These are phyloP conservation scores for Penicillium bialowiezense DNA, from an alignment of 495 filamentous ascomycete genomes.

Conservation along the genomic window DNA sequence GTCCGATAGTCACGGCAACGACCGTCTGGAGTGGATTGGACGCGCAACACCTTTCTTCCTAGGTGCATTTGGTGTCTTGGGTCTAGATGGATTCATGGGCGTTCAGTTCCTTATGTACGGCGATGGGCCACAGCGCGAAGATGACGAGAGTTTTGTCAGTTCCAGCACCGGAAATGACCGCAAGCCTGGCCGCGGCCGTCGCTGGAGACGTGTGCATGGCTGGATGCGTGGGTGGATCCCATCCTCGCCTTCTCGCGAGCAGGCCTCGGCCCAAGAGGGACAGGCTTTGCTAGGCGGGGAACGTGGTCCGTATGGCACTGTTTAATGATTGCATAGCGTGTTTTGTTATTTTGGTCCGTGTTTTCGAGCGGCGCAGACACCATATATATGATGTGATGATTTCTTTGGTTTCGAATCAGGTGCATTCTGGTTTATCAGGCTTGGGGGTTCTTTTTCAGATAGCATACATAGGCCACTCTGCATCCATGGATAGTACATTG, in stretches of 20 bases:
- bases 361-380: constrained; percentile 2
- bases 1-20: constrained; percentile 58
- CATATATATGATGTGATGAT: constrained; percentile 21
- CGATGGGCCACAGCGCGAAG: constrained; percentile 31
- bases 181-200: constrained; percentile 38
- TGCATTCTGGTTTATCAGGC: not conserved
- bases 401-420: not conserved
- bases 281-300: constrained; percentile 34
- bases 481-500: too few relatives aligned
- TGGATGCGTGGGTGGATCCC: constrained; percentile 74
- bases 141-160: constrained; percentile 18
- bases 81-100: constrained; percentile 62
- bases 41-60: constrained; percentile 67
- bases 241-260: constrained; percentile 30
- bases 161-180: constrained; percentile 24
- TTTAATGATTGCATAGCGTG: constrained; percentile 15
- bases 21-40: constrained; percentile 54
- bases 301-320: constrained; percentile 35
- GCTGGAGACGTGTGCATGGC: constrained; percentile 56
- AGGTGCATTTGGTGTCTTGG: constrained; percentile 67
- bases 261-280: constrained; percentile 19
- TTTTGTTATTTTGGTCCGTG: not conserved
- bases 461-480: not conserved
- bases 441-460: not conserved
- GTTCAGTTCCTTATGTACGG: constrained; percentile 64